Evolutionary conservation across 2,329 filamentous ascomycete species (phyloP).

Genomic region (Tolypocladium pustulatum): DNA sequence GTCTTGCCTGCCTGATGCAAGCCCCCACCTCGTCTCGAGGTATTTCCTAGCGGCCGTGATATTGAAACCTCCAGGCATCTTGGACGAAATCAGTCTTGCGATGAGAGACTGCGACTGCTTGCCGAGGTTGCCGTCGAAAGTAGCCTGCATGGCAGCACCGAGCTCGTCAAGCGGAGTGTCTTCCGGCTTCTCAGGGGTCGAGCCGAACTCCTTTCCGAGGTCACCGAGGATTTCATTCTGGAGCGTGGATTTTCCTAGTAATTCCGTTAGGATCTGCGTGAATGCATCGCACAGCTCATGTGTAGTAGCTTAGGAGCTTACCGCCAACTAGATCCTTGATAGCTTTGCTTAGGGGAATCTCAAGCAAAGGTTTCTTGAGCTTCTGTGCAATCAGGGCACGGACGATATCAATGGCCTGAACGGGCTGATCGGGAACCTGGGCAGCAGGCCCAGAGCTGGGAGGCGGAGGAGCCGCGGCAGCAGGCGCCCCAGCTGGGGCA

Average conservation of each 20-base stretch:
- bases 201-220: slow-evolving; percentile 95
- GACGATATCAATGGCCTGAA: slow-evolving; percentile 82
- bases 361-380: slow-evolving; percentile 83
- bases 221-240: slow-evolving; percentile 99
- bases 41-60: slow-evolving; percentile 95
- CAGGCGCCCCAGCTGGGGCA: slow-evolving; percentile 42
- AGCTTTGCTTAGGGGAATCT: slow-evolving; percentile 88
- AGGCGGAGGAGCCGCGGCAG: slow-evolving; percentile 47
- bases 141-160: slow-evolving; percentile 89
- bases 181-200: slow-evolving; percentile 96
- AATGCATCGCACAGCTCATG: neutral
- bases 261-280: neutral
- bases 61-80: slow-evolving; percentile 99
- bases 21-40: slow-evolving; percentile 85
- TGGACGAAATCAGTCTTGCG: slow-evolving; percentile 90
- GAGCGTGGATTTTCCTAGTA: slow-evolving; percentile 88
- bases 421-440: slow-evolving; percentile 74
- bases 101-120: slow-evolving; percentile 93
- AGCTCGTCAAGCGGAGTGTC: slow-evolving; percentile 94
- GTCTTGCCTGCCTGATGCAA: slow-evolving; percentile 80
- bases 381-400: slow-evolving; percentile 89
- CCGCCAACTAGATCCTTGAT: slow-evolving; percentile 98
- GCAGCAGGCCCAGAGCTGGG: slow-evolving; percentile 77
- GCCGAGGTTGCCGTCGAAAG: slow-evolving; percentile 96
- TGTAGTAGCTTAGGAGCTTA: slow-evolving; percentile 38